These are phyloP conservation scores for Sphaerulina vaccinii DNA, from an alignment of 2,329 filamentous ascomycete genomes.

Conservation along the genomic window DNA sequence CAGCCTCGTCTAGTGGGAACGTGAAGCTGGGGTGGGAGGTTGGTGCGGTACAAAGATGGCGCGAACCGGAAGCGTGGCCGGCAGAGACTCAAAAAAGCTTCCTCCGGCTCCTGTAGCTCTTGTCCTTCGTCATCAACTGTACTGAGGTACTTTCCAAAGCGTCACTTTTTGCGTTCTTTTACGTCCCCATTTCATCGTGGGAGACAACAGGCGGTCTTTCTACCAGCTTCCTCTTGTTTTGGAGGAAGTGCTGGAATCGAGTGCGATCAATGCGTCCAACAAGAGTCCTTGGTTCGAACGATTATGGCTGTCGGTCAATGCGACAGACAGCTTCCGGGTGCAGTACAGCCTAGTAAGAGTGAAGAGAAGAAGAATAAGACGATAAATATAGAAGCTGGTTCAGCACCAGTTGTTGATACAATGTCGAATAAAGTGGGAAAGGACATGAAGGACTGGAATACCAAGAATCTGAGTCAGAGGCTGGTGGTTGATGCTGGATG, in stretches of 20 bases:
- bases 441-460: conserved; percentile 63
- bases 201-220: no score
- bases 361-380: neutral
- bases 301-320: conserved; percentile 21
- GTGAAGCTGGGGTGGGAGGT: no score
- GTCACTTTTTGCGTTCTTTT: no score
- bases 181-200: no score
- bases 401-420: conserved; percentile 11
- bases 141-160: no score
- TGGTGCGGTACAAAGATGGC: no score
- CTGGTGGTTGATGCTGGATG: conserved; percentile 67
- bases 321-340: conserved; percentile 18
- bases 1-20: no score
- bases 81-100: no score
- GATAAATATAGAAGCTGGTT: conserved; percentile 5
- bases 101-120: no score
- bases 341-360: conserved; percentile 7
- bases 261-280: conserved; percentile 13
- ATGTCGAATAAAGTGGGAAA: conserved; percentile 6
- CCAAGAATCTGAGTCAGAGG: conserved; percentile 65
- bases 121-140: no score
- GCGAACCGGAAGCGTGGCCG: no score
- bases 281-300: conserved; percentile 21
- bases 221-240: conserved; percentile 5
- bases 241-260: conserved; percentile 7